Conservation (phyloP, 176 grass and related monocot genomes). For the Carex kokanica region DNA sequence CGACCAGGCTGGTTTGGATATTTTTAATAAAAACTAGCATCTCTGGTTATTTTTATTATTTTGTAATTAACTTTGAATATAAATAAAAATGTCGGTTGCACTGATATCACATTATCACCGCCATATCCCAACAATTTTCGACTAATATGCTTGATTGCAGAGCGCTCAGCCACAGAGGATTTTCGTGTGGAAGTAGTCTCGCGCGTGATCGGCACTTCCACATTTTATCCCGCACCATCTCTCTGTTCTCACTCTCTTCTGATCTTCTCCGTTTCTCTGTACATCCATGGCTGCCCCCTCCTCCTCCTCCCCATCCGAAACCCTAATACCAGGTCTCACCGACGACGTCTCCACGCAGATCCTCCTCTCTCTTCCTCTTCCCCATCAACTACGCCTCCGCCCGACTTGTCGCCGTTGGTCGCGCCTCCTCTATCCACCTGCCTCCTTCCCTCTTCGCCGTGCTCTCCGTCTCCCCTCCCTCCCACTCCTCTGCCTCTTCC, state of each 20-base stretch:
- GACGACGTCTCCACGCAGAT: slow-evolving; percentile 61
- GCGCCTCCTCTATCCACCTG: slow-evolving; percentile 44
- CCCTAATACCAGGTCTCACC: slow-evolving; percentile 69
- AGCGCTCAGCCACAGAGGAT: neutral
- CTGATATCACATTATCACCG: too few species aligned
- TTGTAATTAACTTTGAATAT: too few species aligned
- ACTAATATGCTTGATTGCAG: neutral
- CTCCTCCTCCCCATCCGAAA: slow-evolving; percentile 7
- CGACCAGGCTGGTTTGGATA: too few species aligned
- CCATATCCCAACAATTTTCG: neutral
- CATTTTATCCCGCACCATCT: neutral
- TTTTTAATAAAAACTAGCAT: too few species aligned
- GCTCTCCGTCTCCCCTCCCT: slow-evolving; percentile 50
- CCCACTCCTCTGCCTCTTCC: slow-evolving; percentile 76
- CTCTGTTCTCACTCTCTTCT: neutral
- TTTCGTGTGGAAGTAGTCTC: neutral
- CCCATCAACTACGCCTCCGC: slow-evolving; percentile 67
- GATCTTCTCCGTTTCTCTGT: neutral
- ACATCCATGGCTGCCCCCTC: slow-evolving; percentile 43
- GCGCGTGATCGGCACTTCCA: neutral
- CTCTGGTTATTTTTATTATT: too few species aligned
- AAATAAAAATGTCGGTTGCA: too few species aligned
- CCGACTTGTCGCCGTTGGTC: slow-evolving; percentile 60
- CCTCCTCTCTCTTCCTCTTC: slow-evolving; percentile 65
- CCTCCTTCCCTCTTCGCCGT: slow-evolving; percentile 63